These are phyloP conservation scores for Flammula alnicola DNA, from an alignment of 1,284 basidiomycete species.

Conservation along the genomic window DNA sequence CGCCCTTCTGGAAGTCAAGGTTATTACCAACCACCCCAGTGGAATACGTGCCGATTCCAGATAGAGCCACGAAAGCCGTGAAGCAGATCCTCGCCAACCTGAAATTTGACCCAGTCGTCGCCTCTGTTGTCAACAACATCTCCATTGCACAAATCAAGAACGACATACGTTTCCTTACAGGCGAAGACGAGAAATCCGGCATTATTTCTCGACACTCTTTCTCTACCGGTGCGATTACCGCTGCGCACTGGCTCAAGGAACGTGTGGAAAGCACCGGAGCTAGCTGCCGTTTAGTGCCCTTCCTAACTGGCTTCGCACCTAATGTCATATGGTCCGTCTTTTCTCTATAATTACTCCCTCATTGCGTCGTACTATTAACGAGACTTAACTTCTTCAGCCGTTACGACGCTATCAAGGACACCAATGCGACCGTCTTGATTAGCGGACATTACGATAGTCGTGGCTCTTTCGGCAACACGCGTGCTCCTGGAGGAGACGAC, in stretches of 20 bases:
- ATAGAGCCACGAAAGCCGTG: slow-evolving; percentile 52
- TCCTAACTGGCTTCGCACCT: slow-evolving; percentile 76
- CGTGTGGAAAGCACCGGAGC: slow-evolving; percentile 77
- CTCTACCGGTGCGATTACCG: slow-evolving; percentile 64
- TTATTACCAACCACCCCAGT: slow-evolving; percentile 53
- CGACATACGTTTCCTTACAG: slow-evolving; percentile 82
- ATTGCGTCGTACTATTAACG: background rate
- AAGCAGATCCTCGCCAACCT: slow-evolving; percentile 51
- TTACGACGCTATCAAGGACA: slow-evolving; percentile 55
- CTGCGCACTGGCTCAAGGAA: slow-evolving; percentile 77
- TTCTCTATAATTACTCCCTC: background rate
- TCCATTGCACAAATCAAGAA: slow-evolving; percentile 65
- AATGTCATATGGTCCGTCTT: slow-evolving; percentile 77
- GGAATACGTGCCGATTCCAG: slow-evolving; percentile 55
- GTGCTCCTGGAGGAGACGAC: slow-evolving; percentile 79
- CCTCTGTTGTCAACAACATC: slow-evolving; percentile 64
- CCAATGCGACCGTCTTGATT: slow-evolving; percentile 67
- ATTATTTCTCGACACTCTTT: slow-evolving; percentile 83
- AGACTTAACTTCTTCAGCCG: slow-evolving; percentile 42
- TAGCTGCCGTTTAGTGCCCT: slow-evolving; percentile 66
- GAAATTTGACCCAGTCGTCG: slow-evolving; percentile 63
- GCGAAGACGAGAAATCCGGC: slow-evolving; percentile 69
- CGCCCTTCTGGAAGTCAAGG: slow-evolving; percentile 64
- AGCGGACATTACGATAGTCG: slow-evolving; percentile 88
- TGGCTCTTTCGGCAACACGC: slow-evolving; percentile 78